A percentile compares a stretch with the other conserved stretches of the same genome.
These are phyloP conservation scores for Breynia disticha DNA, from an alignment of 441 rosid genomes.

Conservation along the genomic window DNA sequence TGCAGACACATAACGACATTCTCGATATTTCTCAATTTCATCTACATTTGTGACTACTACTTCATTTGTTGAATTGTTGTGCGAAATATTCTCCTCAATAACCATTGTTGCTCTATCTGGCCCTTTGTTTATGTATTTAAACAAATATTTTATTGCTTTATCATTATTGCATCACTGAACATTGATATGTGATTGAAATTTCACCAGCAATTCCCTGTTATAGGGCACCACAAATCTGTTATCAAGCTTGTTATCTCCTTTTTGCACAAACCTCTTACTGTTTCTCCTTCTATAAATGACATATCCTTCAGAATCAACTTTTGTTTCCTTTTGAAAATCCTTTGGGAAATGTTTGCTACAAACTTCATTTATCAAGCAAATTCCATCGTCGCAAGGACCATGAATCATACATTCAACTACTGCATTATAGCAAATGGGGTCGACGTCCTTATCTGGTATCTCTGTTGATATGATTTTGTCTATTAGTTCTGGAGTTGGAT, in stretches of 20 bases:
- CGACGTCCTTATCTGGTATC: neutral
- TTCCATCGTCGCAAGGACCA: slow-evolving; percentile 5
- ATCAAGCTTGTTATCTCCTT: neutral
- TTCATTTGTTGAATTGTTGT: neutral
- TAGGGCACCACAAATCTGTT: slow-evolving; percentile 11
- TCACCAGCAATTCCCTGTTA: neutral
- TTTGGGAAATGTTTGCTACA: slow-evolving; percentile 7
- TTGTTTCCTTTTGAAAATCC: neutral
- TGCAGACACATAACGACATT: slow-evolving; percentile 7
- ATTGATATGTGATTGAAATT: slow-evolving; percentile 10
- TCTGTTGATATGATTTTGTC: neutral
- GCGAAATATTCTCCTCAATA: neutral
- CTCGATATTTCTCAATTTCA: slow-evolving; percentile 3
- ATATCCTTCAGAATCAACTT: slow-evolving; percentile 2
- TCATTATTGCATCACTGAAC: slow-evolving; percentile 3
- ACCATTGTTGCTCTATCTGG: neutral
- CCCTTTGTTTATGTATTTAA: slow-evolving; percentile 17
- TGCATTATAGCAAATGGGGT: neutral
- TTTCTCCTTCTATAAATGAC: neutral
- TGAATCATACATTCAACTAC: slow-evolving; percentile 10
- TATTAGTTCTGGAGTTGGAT: neutral
- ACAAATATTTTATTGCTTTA: slow-evolving; percentile 7
- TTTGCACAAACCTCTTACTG: neutral
- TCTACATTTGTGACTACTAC: neutral
- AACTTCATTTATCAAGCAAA: neutral